phyloP scores from a whole-genome alignment of 768 basidiomycete genomes.

The Chlorophyllum brunneum region DNA sequence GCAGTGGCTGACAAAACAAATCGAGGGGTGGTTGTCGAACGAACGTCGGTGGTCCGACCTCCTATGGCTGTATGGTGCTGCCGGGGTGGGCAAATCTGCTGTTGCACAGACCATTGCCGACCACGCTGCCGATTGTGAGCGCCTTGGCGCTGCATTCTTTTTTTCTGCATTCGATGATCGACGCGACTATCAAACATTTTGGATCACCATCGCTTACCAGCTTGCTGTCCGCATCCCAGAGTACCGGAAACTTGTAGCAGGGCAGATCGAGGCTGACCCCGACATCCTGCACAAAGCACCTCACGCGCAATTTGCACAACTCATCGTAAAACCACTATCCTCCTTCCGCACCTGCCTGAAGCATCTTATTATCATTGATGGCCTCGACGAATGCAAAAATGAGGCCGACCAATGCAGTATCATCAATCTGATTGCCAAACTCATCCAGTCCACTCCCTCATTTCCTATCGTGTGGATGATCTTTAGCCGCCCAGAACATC shows the following conservation, averaged over 20 bases:
- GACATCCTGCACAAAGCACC: background rate
- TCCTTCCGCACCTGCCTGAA: background rate
- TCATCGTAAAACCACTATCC: background rate
- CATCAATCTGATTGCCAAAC: too few relatives aligned
- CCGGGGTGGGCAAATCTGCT: slow-evolving; percentile 7
- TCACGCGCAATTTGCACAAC: background rate
- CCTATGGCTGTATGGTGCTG: slow-evolving; percentile 7
- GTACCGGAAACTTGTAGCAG: background rate
- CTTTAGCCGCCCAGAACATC: slow-evolving; percentile 13
- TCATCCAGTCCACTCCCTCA: too few relatives aligned
- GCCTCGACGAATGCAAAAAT: background rate
- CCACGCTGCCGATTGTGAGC: background rate
- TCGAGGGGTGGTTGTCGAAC: background rate
- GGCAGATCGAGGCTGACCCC: background rate
- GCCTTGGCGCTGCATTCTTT: slow-evolving; percentile 9
- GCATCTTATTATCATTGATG: background rate
- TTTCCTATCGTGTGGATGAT: slow-evolving; percentile 9
- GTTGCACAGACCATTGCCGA: slow-evolving; percentile 2
- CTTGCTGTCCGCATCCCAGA: background rate
- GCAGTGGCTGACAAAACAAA: background rate
- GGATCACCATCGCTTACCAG: too few relatives aligned
- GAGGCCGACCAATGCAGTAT: background rate
- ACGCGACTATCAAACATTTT: background rate
- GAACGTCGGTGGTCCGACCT: background rate
- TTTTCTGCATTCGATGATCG: background rate